Percentiles rank a stretch among this genome's conserved stretches.
These are phyloP conservation scores for Leptographium flavum DNA, from an alignment of 2,329 filamentous ascomycete genomes.

Conservation along the genomic window DNA sequence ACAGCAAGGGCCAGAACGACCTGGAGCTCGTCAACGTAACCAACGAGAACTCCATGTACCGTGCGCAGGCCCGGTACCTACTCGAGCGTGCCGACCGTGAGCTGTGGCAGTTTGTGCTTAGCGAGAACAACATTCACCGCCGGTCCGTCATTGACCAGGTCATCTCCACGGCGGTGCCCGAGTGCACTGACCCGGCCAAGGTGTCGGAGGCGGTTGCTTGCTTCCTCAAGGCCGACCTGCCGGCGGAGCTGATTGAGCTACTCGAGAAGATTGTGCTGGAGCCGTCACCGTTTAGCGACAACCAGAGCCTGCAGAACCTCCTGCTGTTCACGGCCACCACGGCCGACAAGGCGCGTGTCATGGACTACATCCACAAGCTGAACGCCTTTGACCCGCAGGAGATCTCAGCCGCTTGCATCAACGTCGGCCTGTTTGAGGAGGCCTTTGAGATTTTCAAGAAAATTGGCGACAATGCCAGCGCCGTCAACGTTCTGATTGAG, in stretches of 20 bases:
- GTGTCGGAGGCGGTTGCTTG: conserved; percentile 89
- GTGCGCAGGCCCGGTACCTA: conserved; percentile 89
- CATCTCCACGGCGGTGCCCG: conserved; percentile 84
- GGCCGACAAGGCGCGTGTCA: conserved; percentile 85
- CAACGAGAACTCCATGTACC: conserved; percentile 99
- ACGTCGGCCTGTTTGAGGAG: conserved; percentile 89
- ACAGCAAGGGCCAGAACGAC: conserved; percentile 93
- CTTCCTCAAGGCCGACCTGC: conserved; percentile 82
- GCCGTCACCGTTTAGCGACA: conserved; percentile 97
- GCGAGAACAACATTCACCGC: conserved; percentile 88
- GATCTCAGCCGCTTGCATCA: conserved; percentile 84
- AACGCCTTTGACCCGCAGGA: conserved; percentile 83
- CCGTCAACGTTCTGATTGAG: conserved; percentile 85
- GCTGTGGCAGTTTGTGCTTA: conserved; percentile 90
- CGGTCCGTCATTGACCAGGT: conserved; percentile 93
- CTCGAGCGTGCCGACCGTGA: conserved; percentile 80
- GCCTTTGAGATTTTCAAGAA: conserved; percentile 99
- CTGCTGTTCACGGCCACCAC: conserved; percentile 94
- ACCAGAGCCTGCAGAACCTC: conserved; percentile 88
- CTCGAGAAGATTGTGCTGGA: conserved; percentile 99
- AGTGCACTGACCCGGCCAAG: conserved; percentile 84
- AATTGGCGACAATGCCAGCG: conserved; percentile 73
- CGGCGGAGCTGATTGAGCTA: conserved; percentile 87
- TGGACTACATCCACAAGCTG: conserved; percentile 90
- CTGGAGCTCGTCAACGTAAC: conserved; percentile 94